Evolutionary conservation across 1,284 basidiomycete species (phyloP), one percentile per base, ranked within the genome.

Genomic region (Fomitopsis pinicola): DNA sequence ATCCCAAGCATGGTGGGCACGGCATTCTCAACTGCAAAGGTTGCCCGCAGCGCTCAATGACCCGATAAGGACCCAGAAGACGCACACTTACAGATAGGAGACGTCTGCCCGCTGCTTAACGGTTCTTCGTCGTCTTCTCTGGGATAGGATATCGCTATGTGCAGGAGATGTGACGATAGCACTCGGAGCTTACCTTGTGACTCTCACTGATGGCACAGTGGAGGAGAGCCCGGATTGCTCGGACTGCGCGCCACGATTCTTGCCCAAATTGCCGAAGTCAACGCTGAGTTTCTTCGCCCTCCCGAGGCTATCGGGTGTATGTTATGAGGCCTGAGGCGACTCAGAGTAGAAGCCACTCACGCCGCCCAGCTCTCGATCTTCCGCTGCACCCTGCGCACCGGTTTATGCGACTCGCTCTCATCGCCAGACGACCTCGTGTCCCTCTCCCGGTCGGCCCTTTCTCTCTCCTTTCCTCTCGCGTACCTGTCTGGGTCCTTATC

Each of bases 341-440:
- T n/a, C 28, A n/a, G 14, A 7, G 48, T 1, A 52, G 26, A 36
- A 38, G 17, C 10, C 35, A 79, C 85, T 60, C 67, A 89, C 88
- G 81, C 82, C 36, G 88, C 75, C 89, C 88, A 91, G 62, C 79
- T 81, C 68, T 86, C 89, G 2, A 92, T 74, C 73, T 87, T 91
- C 63, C 81, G 84, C 71, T 87, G 84, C 65, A 91, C 79, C 63
- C 79, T 79, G 50, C 81, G 85, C 4, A 83, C 77, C 83, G 81
- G 78, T 63, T 66, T 70, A 15, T 77, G 79, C 36, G 72, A 68
- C 30, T 74, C 76, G 38, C 69, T 63, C 28, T 79, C 79, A 48
- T 76, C 75, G n/a, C 77, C 77, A 7, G 72, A 73, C 15, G 69
- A 71, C 57, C 69, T 68, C 19, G 67, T 66, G 52, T 77, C 73